Percentiles rank a stretch among this genome's conserved stretches.
phyloP scores from a whole-genome alignment of 1,139 yeast genomes.

The Kurtzmaniella quercitrusa region DNA sequence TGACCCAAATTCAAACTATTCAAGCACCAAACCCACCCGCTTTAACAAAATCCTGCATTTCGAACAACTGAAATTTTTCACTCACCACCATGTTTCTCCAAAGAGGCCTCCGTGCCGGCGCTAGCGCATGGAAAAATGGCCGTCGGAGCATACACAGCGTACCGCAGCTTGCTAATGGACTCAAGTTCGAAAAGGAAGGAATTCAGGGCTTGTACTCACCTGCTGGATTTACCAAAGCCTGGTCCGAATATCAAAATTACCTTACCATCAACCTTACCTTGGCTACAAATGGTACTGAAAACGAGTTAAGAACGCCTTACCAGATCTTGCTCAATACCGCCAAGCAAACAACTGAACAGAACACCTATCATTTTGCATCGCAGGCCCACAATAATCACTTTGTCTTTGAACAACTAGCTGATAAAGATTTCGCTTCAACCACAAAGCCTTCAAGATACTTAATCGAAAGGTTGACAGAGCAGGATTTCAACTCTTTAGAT shows the following conservation, averaged over 20 bases:
- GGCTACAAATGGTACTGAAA: slow-evolving; percentile 72
- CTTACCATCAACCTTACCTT: slow-evolving; percentile 68
- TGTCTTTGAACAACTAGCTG: slow-evolving; percentile 65
- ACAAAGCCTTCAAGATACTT: slow-evolving; percentile 49
- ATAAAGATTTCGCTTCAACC: slow-evolving; percentile 26
- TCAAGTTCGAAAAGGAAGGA: slow-evolving; percentile 43
- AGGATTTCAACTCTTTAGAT: slow-evolving; percentile 42
- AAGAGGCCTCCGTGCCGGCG: neutral
- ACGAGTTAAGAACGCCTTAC: slow-evolving; percentile 75
- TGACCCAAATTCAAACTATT: neutral
- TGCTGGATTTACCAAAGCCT: slow-evolving; percentile 65
- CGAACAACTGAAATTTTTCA: neutral
- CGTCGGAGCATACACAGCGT: slow-evolving; percentile 55
- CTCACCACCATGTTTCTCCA: slow-evolving; percentile 1
- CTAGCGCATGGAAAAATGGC: neutral
- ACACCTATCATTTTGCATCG: slow-evolving; percentile 81
- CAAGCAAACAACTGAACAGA: slow-evolving; percentile 62
- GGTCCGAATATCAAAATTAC: slow-evolving; percentile 76
- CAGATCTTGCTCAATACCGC: slow-evolving; percentile 74
- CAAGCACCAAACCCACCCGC: neutral
- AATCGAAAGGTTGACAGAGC: slow-evolving; percentile 37
- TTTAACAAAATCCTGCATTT: neutral
- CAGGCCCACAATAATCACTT: slow-evolving; percentile 92
- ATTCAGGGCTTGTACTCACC: slow-evolving; percentile 70
- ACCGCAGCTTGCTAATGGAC: slow-evolving; percentile 51